phyloP scores from a whole-genome alignment of 1,139 yeast species.

The Hyphopichia wangnamkhiaoensis region DNA sequence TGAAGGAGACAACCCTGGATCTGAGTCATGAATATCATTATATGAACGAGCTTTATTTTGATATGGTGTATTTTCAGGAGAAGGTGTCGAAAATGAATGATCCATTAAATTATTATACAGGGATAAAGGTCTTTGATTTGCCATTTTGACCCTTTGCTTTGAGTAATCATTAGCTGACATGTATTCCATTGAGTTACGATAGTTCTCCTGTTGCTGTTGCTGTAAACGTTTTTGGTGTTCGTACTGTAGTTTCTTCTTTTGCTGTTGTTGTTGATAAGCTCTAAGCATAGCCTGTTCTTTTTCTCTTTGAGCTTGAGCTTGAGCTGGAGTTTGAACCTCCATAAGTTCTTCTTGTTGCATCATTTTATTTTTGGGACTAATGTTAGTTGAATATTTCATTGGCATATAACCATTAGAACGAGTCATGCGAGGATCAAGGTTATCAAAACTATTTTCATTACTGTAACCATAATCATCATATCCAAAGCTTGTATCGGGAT shows the following conservation, averaged over 20 bases:
- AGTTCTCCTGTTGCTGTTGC: slow-evolving; percentile 16
- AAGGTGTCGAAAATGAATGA: slow-evolving; percentile 4
- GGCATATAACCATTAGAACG: not conserved
- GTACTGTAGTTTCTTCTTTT: slow-evolving; percentile 21
- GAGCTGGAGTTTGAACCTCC: slow-evolving; percentile 3
- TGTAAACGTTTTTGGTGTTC: slow-evolving; percentile 18
- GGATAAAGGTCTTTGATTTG: slow-evolving; percentile 20
- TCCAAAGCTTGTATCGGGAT: slow-evolving; percentile 22
- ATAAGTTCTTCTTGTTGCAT: slow-evolving; percentile 15
- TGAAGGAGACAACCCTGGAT: slow-evolving; percentile 1
- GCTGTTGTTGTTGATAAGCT: slow-evolving; percentile 34
- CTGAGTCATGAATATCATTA: slow-evolving; percentile 13
- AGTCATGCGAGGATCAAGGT: slow-evolving; percentile 9
- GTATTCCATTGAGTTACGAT: slow-evolving; percentile 14
- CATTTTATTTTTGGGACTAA: not conserved
- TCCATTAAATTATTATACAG: slow-evolving; percentile 14
- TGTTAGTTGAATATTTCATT: not conserved
- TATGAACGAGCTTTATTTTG: slow-evolving; percentile 14
- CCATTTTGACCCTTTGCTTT: slow-evolving; percentile 6
- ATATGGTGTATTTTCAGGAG: not conserved
- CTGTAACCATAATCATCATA: slow-evolving; percentile 19
- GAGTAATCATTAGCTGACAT: slow-evolving; percentile 3
- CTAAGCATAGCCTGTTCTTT: slow-evolving; percentile 35
- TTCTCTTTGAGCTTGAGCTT: slow-evolving; percentile 22
- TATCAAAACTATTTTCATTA: slow-evolving; percentile 20